Conservation (phyloP, 1,284 basidiomycete genomes). For the Ceratobasidium sp. region DNA sequence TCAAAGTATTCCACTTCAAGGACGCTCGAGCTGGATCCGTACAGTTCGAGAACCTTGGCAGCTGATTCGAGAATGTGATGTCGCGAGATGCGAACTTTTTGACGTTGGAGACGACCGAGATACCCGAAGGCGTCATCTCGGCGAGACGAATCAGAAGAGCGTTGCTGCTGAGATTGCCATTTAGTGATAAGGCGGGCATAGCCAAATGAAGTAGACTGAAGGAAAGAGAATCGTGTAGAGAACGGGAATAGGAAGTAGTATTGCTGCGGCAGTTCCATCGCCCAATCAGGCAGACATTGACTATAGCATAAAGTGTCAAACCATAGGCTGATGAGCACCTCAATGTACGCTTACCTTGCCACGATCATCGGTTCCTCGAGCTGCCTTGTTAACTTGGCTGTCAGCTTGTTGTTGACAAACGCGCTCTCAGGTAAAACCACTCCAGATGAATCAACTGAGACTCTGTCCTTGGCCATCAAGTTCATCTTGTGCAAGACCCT, state of each 20-base stretch:
- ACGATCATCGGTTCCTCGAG: slow-evolving; percentile 99
- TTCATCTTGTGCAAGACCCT: slow-evolving; percentile 83
- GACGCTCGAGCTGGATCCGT: slow-evolving; percentile 90
- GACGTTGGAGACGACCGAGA: slow-evolving; percentile 89
- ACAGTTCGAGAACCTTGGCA: slow-evolving; percentile 96
- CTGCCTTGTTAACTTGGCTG: slow-evolving; percentile 97
- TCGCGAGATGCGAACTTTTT: slow-evolving; percentile 96
- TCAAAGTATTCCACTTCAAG: slow-evolving; percentile 99
- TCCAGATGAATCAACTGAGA: slow-evolving; percentile 57
- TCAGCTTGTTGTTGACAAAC: slow-evolving; percentile 98
- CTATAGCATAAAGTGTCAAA: slow-evolving; percentile 53
- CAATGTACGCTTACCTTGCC: slow-evolving; percentile 69
- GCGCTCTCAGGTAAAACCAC: slow-evolving; percentile 68
- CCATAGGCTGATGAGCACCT: neutral
- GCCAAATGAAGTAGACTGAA: slow-evolving; percentile 97
- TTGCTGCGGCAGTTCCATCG: slow-evolving; percentile 88
- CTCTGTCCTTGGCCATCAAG: slow-evolving; percentile 67
- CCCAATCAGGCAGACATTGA: slow-evolving; percentile 96
- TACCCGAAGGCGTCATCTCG: slow-evolving; percentile 91
- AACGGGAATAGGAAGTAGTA: slow-evolving; percentile 99
- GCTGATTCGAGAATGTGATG: slow-evolving; percentile 96
- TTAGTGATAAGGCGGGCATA: slow-evolving; percentile 92
- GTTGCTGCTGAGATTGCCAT: slow-evolving; percentile 83
- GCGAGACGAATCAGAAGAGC: slow-evolving; percentile 72
- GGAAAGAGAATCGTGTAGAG: slow-evolving; percentile 93